These are phyloP conservation scores for Scleromitrula shiraiana DNA, from an alignment of 2,329 filamentous ascomycete species.

Conservation along the genomic window DNA sequence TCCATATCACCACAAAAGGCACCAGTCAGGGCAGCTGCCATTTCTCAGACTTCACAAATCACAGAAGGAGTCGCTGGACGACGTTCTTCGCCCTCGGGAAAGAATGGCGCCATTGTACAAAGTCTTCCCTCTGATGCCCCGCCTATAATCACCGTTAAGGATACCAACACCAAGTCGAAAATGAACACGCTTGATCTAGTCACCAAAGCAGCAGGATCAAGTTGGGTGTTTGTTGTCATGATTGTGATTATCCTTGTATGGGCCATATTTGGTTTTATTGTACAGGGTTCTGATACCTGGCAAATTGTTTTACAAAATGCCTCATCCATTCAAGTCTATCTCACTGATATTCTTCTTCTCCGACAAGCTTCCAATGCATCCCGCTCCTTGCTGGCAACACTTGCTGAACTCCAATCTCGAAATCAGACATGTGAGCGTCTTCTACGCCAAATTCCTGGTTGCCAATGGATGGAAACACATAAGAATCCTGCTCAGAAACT, in stretches of 20 bases:
- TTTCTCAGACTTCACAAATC: background rate
- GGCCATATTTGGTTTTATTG: conserved; percentile 27
- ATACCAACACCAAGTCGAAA: background rate
- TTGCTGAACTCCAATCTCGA: conserved; percentile 14
- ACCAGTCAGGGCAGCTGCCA: background rate
- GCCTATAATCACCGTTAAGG: background rate
- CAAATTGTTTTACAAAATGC: conserved; percentile 28
- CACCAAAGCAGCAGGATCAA: conserved; percentile 11
- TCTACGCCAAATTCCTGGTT: background rate
- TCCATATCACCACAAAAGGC: background rate
- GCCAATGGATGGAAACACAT: conserved; percentile 3
- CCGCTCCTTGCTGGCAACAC: conserved; percentile 5
- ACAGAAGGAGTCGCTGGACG: background rate
- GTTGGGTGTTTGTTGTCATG: conserved; percentile 11
- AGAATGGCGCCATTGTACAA: background rate
- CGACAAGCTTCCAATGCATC: conserved; percentile 26
- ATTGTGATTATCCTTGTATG: conserved; percentile 20
- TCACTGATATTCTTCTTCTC: conserved; percentile 30
- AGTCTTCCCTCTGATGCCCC: too few species aligned
- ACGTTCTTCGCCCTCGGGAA: background rate
- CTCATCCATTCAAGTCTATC: conserved; percentile 29
- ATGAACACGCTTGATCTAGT: conserved; percentile 11
- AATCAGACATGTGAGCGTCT: conserved; percentile 1
- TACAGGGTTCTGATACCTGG: conserved; percentile 22
- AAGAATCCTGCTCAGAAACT: conserved; percentile 12